phyloP scores from a whole-genome alignment of 805 yeast species.

The Hanseniaspora valbyensis region DNA sequence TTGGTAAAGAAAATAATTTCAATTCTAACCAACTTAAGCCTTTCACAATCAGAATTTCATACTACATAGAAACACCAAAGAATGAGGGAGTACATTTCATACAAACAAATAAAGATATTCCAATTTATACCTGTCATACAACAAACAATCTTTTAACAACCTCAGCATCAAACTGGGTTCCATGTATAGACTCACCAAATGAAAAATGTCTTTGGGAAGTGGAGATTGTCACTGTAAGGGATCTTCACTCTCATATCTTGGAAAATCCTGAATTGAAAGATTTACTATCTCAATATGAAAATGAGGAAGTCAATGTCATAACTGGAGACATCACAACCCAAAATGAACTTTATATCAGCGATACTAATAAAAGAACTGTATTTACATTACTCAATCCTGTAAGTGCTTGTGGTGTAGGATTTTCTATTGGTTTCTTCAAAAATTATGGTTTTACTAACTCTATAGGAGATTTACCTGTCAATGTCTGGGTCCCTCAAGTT shows the following conservation, averaged over 20 bases:
- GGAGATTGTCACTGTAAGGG: conserved; percentile 66
- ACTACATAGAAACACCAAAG: conserved; percentile 50
- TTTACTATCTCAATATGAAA: conserved; percentile 29
- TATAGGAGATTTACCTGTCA: conserved; percentile 32
- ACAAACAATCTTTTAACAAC: conserved; percentile 64
- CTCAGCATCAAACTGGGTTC: conserved; percentile 94
- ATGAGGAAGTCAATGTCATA: neutral
- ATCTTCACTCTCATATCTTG: conserved; percentile 35
- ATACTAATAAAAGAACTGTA: conserved; percentile 36
- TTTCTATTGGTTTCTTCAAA: conserved; percentile 85
- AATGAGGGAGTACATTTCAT: conserved; percentile 66
- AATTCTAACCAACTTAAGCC: conserved; percentile 35
- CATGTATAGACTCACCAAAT: conserved; percentile 81
- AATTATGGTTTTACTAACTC: conserved; percentile 33
- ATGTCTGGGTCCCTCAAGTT: conserved; percentile 4
- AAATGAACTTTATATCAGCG: conserved; percentile 28
- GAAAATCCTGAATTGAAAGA: conserved; percentile 23
- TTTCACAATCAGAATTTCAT: conserved; percentile 56
- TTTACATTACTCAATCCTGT: conserved; percentile 74
- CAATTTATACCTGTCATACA: conserved; percentile 76
- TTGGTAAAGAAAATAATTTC: conserved; percentile 22
- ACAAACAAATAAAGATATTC: conserved; percentile 31
- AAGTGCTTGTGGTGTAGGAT: conserved; percentile 89
- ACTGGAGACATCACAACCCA: conserved; percentile 15
- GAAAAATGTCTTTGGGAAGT: conserved; percentile 88